Base-by-base conservation (phyloP, 2,329 filamentous ascomycete species). In the Penicillium griseofulvum region DNA sequence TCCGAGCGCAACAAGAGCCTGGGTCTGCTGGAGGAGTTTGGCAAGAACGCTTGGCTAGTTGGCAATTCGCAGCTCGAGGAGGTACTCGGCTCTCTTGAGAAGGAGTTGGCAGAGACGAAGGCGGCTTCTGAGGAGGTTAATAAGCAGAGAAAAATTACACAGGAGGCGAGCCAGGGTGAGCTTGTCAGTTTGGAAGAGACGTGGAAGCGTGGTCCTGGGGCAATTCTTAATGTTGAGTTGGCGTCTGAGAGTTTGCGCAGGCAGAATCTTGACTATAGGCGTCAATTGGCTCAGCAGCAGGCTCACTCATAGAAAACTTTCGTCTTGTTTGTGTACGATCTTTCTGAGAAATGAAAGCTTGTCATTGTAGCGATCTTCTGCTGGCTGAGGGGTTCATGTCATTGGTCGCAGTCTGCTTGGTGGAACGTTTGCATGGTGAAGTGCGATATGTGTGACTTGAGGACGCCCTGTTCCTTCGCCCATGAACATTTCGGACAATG, bases 21-120 rank as follows among this genome's bases (percentile, higher is more conserved):
- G 17, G 77, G 80, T 1, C 80, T 96, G n/a, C 83, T 96, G 19
- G 89, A 94, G 66, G 81, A 81, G 48, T 87, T 87, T 73, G 94
- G 93, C 63, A 90, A 90, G 76, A 96, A 96, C 72, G 88, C 90
- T 10, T 97, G 94, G 93, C 80, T 99, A 52, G 82, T 96, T 9
- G 85, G 85, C 6, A 99, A 99, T 73, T 84, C 87, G 65, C 85
- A 89, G 63, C 74, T 91, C 19, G 93, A 97, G 75, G 83, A 84
- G 41, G 82, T 90, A 39, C 74, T 95, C 49, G 81, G 81, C 48
- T 73, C 73, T 12, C 68, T 95, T 26, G 93, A 97, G 79, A 79
- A 80, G 42, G 91, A 96, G 66, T 79, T 97, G 47, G 86, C 85
- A 14, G 81, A 79, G 37, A 77, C 83, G 19, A 87, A 86, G 71